phyloP scores from a whole-genome alignment of 352 stramenopile species.

The Phytopythium cucurbitacearum region DNA sequence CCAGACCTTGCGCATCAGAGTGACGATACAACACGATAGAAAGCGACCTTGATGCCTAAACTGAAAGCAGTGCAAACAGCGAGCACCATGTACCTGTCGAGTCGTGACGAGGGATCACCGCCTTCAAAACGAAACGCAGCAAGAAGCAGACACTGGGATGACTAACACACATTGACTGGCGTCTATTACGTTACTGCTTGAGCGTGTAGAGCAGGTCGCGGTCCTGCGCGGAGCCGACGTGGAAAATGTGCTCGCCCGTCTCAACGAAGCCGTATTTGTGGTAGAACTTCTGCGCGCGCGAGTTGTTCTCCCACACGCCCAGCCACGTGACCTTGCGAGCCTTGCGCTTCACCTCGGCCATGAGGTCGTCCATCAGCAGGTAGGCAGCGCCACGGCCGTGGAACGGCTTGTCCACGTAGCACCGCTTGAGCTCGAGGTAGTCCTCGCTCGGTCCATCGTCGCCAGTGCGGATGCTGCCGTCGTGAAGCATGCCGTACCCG shows the following conservation, averaged over 20 bases:
- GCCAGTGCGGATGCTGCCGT: conserved; percentile 16
- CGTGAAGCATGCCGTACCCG: conserved; percentile 20
- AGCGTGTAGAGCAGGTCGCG: conserved; percentile 17
- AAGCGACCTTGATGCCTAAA: too few relatives aligned
- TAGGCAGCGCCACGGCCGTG: conserved; percentile 18
- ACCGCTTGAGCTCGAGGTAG: conserved; percentile 26
- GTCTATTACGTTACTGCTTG: conserved; percentile 4
- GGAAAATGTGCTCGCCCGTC: conserved; percentile 21
- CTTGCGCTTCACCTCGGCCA: conserved; percentile 17
- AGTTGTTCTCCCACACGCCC: conserved; percentile 28
- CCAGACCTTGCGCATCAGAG: too few relatives aligned
- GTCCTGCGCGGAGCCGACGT: conserved; percentile 12
- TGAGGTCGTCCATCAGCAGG: conserved; percentile 24
- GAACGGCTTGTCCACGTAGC: conserved; percentile 26
- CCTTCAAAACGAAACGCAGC: too few relatives aligned
- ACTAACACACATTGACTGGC: background rate
- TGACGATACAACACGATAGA: too few relatives aligned
- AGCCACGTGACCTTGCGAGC: conserved; percentile 23
- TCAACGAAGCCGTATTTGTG: conserved; percentile 25
- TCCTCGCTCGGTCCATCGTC: conserved; percentile 12
- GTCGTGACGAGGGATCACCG: too few relatives aligned
- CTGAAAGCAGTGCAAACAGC: too few relatives aligned
- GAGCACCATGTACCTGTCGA: too few relatives aligned
- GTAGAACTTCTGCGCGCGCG: conserved; percentile 29
- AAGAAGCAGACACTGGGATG: too few relatives aligned